Evolutionary conservation across 306 rosid genomes (phyloP).

Genomic region (Citrullus amarus): DNA sequence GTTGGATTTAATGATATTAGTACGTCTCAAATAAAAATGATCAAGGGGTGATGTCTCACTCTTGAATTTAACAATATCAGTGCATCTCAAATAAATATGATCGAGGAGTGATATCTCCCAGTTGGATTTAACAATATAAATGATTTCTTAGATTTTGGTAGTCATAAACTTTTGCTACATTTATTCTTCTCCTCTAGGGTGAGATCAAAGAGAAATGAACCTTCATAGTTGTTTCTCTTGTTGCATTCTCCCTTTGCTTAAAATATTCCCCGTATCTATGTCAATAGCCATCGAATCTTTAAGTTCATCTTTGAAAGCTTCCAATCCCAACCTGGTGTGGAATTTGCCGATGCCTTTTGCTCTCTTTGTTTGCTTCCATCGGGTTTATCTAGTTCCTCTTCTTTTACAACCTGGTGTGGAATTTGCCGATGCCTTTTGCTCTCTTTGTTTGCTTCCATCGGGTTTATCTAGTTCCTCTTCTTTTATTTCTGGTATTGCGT

Average conservation of each 20-base stretch:
- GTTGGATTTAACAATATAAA: too few relatives aligned
- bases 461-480: conserved; percentile 15
- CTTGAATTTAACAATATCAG: too few relatives aligned
- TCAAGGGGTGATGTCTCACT: too few relatives aligned
- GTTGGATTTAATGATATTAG: too few relatives aligned
- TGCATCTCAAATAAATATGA: too few relatives aligned
- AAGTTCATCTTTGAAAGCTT: conserved; percentile 37
- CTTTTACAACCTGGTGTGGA: conserved; percentile 36
- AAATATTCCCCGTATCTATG: background rate
- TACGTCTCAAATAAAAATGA: too few relatives aligned
- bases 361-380: too few relatives aligned
- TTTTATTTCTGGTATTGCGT: conserved; percentile 36
- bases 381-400: conserved; percentile 6
- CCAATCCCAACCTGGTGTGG: conserved; percentile 33
- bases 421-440: conserved; percentile 12
- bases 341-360: conserved; percentile 12
- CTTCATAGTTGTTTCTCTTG: background rate
- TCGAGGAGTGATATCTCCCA: too few relatives aligned
- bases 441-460: too few relatives aligned
- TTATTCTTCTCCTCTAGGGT: too few relatives aligned
- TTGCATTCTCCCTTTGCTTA: background rate
- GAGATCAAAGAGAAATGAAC: background rate
- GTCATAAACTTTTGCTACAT: too few relatives aligned
- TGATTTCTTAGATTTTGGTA: too few relatives aligned
- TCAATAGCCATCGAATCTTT: conserved; percentile 13